Conservation (phyloP, 495 filamentous ascomycete genomes). For the Penicillium malachiteum region DNA sequence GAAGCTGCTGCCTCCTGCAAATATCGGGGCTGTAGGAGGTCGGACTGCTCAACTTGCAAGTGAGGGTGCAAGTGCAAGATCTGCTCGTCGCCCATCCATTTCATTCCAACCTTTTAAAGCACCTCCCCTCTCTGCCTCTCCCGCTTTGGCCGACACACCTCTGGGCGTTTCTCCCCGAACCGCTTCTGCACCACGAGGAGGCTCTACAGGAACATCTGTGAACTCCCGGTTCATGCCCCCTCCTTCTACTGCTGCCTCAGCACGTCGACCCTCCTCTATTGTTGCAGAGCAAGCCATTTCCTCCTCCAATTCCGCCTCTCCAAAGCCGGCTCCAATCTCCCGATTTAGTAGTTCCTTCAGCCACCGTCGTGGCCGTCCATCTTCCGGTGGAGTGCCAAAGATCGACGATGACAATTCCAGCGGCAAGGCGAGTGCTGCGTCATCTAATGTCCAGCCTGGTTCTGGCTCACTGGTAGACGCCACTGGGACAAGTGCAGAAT, state of each 20-base stretch:
- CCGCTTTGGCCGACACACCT: conserved; percentile 55
- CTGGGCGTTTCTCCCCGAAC: conserved; percentile 62
- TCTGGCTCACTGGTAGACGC: conserved; percentile 80
- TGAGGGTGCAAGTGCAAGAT: conserved; percentile 49
- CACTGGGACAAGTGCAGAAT: conserved; percentile 71
- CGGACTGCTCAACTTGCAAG: conserved; percentile 53
- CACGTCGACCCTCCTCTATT: conserved; percentile 42
- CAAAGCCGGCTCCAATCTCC: conserved; percentile 68
- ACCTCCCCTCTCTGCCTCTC: conserved; percentile 88
- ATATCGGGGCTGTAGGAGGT: conserved; percentile 58
- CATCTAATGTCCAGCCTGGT: conserved; percentile 79
- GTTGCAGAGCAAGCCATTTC: conserved; percentile 57
- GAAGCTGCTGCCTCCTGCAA: conserved; percentile 58
- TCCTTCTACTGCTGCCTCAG: conserved; percentile 47
- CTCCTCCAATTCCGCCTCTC: conserved; percentile 66
- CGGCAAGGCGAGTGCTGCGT: conserved; percentile 80
- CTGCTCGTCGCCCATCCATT: conserved; percentile 74
- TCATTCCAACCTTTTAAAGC: conserved; percentile 97
- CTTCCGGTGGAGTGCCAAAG: conserved; percentile 67
- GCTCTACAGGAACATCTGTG: conserved; percentile 49
- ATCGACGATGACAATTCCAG: conserved; percentile 88
- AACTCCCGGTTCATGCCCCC: conserved; percentile 64
- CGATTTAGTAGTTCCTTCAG: conserved; percentile 84
- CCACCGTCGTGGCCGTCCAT: conserved; percentile 73
- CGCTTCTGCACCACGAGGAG: conserved; percentile 42